phyloP scores from a whole-genome alignment of 495 filamentous ascomycete genomes.

The Pseudevernia furfuracea region DNA sequence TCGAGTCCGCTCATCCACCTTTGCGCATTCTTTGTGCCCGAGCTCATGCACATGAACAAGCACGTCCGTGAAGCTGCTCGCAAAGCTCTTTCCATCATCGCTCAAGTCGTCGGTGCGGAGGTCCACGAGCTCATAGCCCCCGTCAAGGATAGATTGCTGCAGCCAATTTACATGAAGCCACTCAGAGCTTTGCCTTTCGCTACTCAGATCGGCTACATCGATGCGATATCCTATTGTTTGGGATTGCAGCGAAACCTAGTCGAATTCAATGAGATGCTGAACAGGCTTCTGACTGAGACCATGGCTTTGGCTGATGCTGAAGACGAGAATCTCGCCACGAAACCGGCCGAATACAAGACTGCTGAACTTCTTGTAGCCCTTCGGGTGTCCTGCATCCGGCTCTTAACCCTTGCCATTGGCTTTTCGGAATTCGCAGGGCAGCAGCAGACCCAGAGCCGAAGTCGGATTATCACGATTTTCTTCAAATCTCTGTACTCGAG shows the following conservation, averaged over 20 bases:
- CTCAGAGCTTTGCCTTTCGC: conserved; percentile 83
- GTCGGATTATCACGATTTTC: conserved; percentile 86
- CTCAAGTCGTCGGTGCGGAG: conserved; percentile 63
- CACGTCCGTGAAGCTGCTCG: conserved; percentile 83
- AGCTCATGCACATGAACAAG: conserved; percentile 88
- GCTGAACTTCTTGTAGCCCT: conserved; percentile 84
- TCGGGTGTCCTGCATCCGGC: conserved; percentile 86
- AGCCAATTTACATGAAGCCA: conserved; percentile 89
- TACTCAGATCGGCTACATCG: conserved; percentile 94
- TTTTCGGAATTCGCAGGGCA: conserved; percentile 78
- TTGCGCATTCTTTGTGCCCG: conserved; percentile 73
- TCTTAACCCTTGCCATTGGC: conserved; percentile 84
- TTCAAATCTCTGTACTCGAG: conserved; percentile 95
- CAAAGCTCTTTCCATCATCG: conserved; percentile 69
- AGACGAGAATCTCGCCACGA: conserved; percentile 77
- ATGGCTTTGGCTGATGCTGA: conserved; percentile 87
- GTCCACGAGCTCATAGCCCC: conserved; percentile 79
- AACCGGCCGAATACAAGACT: conserved; percentile 81
- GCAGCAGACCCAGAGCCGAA: conserved; percentile 63
- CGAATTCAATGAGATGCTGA: conserved; percentile 81
- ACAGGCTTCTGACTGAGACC: conserved; percentile 83
- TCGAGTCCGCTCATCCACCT: conserved; percentile 61
- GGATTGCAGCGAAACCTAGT: conserved; percentile 78
- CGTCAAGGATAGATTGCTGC: conserved; percentile 76
- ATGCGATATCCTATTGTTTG: conserved; percentile 91